Base-by-base conservation (phyloP, 1,284 basidiomycete species). In the Chalciporus sp. region DNA sequence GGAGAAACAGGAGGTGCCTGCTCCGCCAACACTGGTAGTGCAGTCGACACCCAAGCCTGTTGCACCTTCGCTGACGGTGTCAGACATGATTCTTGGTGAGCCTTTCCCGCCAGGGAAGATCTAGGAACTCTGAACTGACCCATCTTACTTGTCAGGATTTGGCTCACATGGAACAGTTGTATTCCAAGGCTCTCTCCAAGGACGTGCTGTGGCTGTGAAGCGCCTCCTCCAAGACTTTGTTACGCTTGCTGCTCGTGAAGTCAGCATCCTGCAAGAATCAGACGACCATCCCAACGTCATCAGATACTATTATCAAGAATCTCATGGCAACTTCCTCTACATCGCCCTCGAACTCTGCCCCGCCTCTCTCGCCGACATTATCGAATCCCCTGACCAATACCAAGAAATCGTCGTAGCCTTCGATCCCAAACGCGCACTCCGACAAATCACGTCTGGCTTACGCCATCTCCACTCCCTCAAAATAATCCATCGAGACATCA, bases 221-320 rank as follows among this genome's bases (percentile, higher is more conserved):
- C 90, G 97, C 1, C 82, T 99, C 12, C 81, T 99, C 26, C 90
- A 90, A 62, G 95, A 98, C 71, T 99, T 98, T 68, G 94, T 97
- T 47, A 95, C 94, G 0, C 85, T 99, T 31, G 95, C 96, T 1
- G 85, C 90, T 9, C 92, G 96, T 53, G 97, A 99, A 77, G 95
- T 98, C 23, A 89, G 86, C 67, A 85, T 99, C 42, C 80, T 99
- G 2, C 94, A 96, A 74, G 95, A 98, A 68, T 93, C 92, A 40
- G 97, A 99, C 74, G 94, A 98, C 69, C 97, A 99, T 66, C 94
- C 95, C 5, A 98, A 99, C 72, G 95, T 99, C 64, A 96, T 99
- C 61, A 87, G 96, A 53, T 96, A 99, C 72, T 99, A 95, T 73
- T 99, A 95, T 74, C 95, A 98, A 78, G 96, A 99, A 75, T 81